A percentile compares a stretch with the other conserved stretches of the same genome.
These are phyloP conservation scores for Yarrowia osloensis DNA, from an alignment of 805 yeast genomes.

Conservation along the genomic window DNA sequence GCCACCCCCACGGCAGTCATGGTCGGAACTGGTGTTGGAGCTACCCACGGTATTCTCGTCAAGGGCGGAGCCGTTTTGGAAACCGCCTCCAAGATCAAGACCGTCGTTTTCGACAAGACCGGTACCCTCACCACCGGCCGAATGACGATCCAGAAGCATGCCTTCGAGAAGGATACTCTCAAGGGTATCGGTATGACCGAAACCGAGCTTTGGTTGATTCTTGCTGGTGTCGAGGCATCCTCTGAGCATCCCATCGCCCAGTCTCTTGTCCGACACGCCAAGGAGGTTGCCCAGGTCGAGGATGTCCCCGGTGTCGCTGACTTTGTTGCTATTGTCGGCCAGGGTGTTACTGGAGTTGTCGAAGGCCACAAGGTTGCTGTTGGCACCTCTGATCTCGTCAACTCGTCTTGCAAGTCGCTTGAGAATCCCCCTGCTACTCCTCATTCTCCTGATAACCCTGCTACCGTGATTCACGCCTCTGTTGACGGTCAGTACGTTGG, in stretches of 20 bases:
- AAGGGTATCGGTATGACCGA: constrained; percentile 32
- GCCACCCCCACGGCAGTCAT: constrained; percentile 99
- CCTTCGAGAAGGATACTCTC: not conserved
- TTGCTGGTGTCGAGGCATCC: constrained; percentile 61
- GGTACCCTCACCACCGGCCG: constrained; percentile 90
- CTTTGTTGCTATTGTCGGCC: constrained; percentile 41
- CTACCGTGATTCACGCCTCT: constrained; percentile 58
- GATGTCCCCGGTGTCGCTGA: constrained; percentile 31
- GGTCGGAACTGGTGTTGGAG: constrained; percentile 99
- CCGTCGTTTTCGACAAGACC: constrained; percentile 87
- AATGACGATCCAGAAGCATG: constrained; percentile 52
- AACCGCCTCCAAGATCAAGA: constrained; percentile 60
- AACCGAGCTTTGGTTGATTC: constrained; percentile 53
- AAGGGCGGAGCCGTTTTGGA: constrained; percentile 93
- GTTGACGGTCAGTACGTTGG: constrained; percentile 65
- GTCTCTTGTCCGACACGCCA: constrained; percentile 56
- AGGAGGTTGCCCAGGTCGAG: constrained; percentile 28
- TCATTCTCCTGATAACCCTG: constrained; percentile 25
- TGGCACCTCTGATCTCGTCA: constrained; percentile 50
- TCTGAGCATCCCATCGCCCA: constrained; percentile 89
- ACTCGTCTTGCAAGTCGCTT: not conserved
- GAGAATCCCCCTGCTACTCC: not conserved
- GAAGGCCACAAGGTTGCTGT: constrained; percentile 46
- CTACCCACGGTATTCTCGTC: constrained; percentile 81
- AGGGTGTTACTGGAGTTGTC: constrained; percentile 42